These are phyloP conservation scores for Cercospora citrullina DNA, from an alignment of 2,329 filamentous ascomycete genomes.

Conservation along the genomic window DNA sequence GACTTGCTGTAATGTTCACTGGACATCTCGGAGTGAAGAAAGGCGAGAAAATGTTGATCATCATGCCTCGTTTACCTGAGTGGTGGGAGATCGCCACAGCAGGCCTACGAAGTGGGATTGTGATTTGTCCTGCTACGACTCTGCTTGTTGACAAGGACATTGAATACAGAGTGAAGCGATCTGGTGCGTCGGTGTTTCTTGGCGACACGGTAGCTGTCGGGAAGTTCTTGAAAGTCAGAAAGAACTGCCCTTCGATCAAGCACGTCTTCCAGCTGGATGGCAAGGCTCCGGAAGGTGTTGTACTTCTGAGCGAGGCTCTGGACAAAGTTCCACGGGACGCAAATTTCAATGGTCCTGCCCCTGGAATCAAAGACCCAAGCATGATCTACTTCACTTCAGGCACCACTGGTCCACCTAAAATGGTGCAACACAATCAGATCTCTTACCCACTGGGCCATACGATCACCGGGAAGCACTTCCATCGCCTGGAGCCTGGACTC, in stretches of 20 bases:
- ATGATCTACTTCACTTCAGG: conserved; percentile 45
- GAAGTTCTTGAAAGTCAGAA: conserved; percentile 39
- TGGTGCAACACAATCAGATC: conserved; percentile 46
- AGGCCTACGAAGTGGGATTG: conserved; percentile 40
- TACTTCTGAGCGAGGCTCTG: conserved; percentile 34
- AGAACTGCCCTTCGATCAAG: conserved; percentile 38
- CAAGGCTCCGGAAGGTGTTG: conserved; percentile 27
- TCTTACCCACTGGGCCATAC: conserved; percentile 45
- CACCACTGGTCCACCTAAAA: conserved; percentile 45
- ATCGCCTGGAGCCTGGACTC: conserved; percentile 40
- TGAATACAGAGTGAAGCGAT: conserved; percentile 40
- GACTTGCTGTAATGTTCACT: conserved; percentile 39
- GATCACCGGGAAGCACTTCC: conserved; percentile 44
- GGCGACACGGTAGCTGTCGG: conserved; percentile 40
- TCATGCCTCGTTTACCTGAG: conserved; percentile 41
- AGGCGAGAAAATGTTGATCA: conserved; percentile 42
- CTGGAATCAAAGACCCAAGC: conserved; percentile 36
- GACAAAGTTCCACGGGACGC: conserved; percentile 31
- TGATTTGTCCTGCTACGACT: conserved; percentile 44
- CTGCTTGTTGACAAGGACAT: conserved; percentile 45
- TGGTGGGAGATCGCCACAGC: conserved; percentile 47
- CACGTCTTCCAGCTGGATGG: conserved; percentile 39
- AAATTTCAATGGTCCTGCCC: conserved; percentile 28
- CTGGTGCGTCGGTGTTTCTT: conserved; percentile 41
- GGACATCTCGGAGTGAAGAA: conserved; percentile 36